Evolutionary conservation across 371 early-diverging fungal genomes (phyloP).

Genomic region (Circinella umbellata): DNA sequence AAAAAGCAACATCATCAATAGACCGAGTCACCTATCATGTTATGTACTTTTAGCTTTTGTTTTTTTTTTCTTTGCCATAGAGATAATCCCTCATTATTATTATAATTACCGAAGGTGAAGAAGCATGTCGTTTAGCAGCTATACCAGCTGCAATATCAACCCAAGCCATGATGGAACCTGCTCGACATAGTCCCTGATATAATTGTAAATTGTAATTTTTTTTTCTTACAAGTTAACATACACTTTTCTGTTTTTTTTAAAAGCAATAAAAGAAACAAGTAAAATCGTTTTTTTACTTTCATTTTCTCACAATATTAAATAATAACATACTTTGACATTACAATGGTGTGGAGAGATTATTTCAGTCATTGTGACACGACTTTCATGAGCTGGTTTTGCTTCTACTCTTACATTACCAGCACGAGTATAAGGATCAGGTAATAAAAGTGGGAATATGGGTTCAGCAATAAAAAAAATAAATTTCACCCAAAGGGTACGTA

Average conservation of each 20-base stretch:
- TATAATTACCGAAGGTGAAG: conserved; percentile 51
- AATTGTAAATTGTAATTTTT: no score
- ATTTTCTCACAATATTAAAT: no score
- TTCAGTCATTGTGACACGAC: conserved; percentile 60
- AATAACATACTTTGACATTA: conserved; percentile 40
- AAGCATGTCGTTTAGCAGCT: conserved; percentile 70
- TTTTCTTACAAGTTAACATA: no score
- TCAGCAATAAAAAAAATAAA: conserved; percentile 35
- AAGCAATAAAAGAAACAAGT: neutral
- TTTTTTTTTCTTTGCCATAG: no score
- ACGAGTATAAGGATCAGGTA: conserved; percentile 52
- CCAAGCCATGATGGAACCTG: conserved; percentile 71
- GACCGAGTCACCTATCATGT: conserved; percentile 62
- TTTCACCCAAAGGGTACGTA: conserved; percentile 35
- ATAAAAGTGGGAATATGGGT: conserved; percentile 37
- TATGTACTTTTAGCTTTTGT: neutral
- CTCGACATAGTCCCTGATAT: conserved; percentile 56
- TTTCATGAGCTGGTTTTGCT: conserved; percentile 40
- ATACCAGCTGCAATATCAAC: conserved; percentile 78
- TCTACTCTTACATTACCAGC: conserved; percentile 44
- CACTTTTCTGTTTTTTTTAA: no score
- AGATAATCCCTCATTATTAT: no score
- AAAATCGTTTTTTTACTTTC: no score
- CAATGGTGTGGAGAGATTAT: conserved; percentile 51
- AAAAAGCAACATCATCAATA: conserved; percentile 73